Conservation (phyloP, 2,329 filamentous ascomycete genomes). For the Alternaria angustiovoidea region DNA sequence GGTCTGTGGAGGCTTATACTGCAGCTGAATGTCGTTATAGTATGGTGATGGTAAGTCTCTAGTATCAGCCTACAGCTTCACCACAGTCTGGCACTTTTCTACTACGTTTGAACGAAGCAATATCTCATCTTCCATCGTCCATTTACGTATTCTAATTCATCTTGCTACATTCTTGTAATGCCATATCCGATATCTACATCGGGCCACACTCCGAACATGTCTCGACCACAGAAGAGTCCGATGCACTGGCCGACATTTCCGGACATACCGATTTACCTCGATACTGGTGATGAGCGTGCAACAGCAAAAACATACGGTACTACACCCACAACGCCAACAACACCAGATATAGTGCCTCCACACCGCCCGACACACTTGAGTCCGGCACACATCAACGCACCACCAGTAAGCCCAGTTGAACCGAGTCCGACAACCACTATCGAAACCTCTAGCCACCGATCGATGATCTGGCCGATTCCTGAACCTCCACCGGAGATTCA, state of each 20-base stretch:
- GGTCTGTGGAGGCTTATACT: constrained; percentile 20
- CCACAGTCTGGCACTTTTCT: constrained; percentile 11
- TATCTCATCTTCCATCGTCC: background rate
- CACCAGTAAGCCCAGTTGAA: background rate
- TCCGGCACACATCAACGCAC: background rate
- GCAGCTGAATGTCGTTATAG: constrained; percentile 28
- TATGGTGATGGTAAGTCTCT: constrained; percentile 18
- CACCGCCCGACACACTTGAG: background rate
- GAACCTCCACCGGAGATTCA: constrained; percentile 29
- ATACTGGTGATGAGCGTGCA: constrained; percentile 23
- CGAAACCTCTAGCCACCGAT: constrained; percentile 27
- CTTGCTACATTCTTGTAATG: constrained; percentile 17
- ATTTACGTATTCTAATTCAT: background rate
- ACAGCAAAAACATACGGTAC: constrained; percentile 28
- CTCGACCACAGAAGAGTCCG: constrained; percentile 13
- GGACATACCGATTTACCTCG: constrained; percentile 38
- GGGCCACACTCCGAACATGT: constrained; percentile 7
- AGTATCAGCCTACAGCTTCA: constrained; percentile 18
- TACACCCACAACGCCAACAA: constrained; percentile 32
- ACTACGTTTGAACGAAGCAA: background rate
- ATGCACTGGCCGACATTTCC: constrained; percentile 33
- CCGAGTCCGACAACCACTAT: constrained; percentile 30
- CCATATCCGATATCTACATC: constrained; percentile 26
- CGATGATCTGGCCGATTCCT: constrained; percentile 29
- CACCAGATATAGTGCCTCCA: constrained; percentile 16